Percentiles rank a stretch among this genome's conserved stretches.
Conservation (phyloP, 2,329 filamentous ascomycete species). For the Paraconiothyrium brasiliense region DNA sequence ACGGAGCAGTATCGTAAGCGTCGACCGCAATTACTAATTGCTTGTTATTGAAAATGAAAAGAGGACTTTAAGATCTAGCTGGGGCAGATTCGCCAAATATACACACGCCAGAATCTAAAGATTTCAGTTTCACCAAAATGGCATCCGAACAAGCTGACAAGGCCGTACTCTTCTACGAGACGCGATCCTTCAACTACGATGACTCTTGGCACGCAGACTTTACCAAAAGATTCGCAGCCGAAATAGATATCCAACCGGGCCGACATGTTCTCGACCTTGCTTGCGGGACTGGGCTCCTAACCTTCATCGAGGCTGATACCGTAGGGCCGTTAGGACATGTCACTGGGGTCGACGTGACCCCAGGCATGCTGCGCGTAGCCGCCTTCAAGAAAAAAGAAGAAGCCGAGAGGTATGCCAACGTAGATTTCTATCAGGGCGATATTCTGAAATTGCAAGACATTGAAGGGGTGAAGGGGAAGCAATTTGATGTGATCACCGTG, state of each 20-base stretch:
- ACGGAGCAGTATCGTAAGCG: not conserved
- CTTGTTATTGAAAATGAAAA: not conserved
- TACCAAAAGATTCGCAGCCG: constrained; percentile 49
- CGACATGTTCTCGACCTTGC: constrained; percentile 57
- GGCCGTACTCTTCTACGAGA: constrained; percentile 48
- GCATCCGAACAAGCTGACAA: constrained; percentile 33
- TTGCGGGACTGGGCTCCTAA: constrained; percentile 57
- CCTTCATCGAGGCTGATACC: constrained; percentile 49
- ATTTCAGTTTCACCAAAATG: constrained; percentile 20
- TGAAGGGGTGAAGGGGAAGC: constrained; percentile 32
- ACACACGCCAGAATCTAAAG: not conserved
- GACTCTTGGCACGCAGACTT: constrained; percentile 54
- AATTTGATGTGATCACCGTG: constrained; percentile 50
- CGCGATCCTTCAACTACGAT: constrained; percentile 50
- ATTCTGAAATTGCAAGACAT: constrained; percentile 46
- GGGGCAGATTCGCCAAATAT: not conserved
- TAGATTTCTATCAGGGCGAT: constrained; percentile 49
- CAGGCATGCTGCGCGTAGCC: constrained; percentile 53
- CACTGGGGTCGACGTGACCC: constrained; percentile 53
- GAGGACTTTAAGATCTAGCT: too few species aligned
- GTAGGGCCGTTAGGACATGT: constrained; percentile 52
- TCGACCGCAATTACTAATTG: not conserved
- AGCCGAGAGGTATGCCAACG: constrained; percentile 40
- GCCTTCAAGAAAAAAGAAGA: constrained; percentile 38
- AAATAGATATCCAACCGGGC: constrained; percentile 44